Base-by-base conservation (phyloP, 192 early-diverging fungal genomes). In the Spizellomyces punctatus region DNA sequence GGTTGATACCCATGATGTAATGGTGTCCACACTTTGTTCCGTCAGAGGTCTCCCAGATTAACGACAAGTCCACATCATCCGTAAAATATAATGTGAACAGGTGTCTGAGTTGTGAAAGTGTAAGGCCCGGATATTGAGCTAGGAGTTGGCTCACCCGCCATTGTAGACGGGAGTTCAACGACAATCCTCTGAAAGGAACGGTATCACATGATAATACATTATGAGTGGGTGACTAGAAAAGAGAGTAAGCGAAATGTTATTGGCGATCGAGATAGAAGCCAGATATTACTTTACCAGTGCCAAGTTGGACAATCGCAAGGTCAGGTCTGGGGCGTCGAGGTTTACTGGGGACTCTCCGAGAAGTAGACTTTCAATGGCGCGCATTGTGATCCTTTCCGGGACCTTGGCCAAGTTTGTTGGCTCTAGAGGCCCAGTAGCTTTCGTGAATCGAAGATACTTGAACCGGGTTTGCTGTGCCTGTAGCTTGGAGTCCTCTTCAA, bases 1-100 rank as follows among this genome's bases (percentile, higher is more conserved):
- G 76, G 69, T 96, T 96, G 56, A 96, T 94, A 16, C 95, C 95
- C 21, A 93, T 91, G 62, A 96, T 94, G 54, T 92, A 94, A 64
- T 96, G 95, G 72, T 98, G 94, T 1, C 96, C 95, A 45, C 81
- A 80, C 0, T 79, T 70, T 22, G 79, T 78, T 17, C 56, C 86
- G 16, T 72, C 14, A 3, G 48, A 54, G 7, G 44, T 69, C 36
- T 89, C 78, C 94, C 94, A 98, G 67, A 94, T 91, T 8, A 98
- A 69, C 10, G 89, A 81, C 66, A 98, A 85, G 68, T 98, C 96
- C 14, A 96, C 85, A 66, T 95, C 91, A 69, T 93, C 91, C 8
- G 90, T 91, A 69, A 88, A 91, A 76, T 92, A 98, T 8, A 95
- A 75, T 8, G 95, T 88, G 74, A 98, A 98, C 19, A 92, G 74